Evolutionary conservation across 345 rosid species (phyloP), one percentile per base, ranked within the genome.

Genomic region (Gossypium herbaceum): DNA sequence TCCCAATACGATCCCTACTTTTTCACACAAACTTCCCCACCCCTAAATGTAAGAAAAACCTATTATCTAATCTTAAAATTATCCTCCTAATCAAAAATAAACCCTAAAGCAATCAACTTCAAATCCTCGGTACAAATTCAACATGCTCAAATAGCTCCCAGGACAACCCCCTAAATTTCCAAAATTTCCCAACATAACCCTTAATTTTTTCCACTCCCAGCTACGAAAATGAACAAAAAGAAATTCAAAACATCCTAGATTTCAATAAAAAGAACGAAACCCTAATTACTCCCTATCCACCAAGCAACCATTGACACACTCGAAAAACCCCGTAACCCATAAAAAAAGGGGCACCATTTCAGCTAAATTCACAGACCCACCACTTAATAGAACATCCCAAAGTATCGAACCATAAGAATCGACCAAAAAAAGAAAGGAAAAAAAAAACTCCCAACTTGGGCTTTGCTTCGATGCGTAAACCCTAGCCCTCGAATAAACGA

Each of bases 1-100:
- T 60, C 57, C 78, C 71, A 59, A 55, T 13, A 63, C 71, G 76
- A 83, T 43, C 75, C 85, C 81, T 77, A 78, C 27, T 73, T 75
- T 65, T 72, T 75, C 24, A 72, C 73, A 64, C 71, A 80, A 73
- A 2, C 78, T 74, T 71, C 44, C 61, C 1, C 45, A 68, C 80
- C 73, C 73, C 43, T 47, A 47, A 43, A 64, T 47, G 58, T 13
- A 52, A 13, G 59, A 11, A 39, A 22, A n/a, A 58, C 19, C 39
- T 39, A 76, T 24, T 12, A 65, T 34, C 34, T n/a, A 74, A 43
- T 50, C 51, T 4, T 27, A 54, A 51, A 12, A 44, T 7, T 68
- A 19, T 20, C 39, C 65, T 15, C 59, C 75, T 71, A 79, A 39
- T 67, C 39, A 68, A 73, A 54, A 71, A 50, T 15, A 25, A 69